Evolutionary conservation across 768 basidiomycete genomes (phyloP).

Genomic region (Coprinopsis cinerea): DNA sequence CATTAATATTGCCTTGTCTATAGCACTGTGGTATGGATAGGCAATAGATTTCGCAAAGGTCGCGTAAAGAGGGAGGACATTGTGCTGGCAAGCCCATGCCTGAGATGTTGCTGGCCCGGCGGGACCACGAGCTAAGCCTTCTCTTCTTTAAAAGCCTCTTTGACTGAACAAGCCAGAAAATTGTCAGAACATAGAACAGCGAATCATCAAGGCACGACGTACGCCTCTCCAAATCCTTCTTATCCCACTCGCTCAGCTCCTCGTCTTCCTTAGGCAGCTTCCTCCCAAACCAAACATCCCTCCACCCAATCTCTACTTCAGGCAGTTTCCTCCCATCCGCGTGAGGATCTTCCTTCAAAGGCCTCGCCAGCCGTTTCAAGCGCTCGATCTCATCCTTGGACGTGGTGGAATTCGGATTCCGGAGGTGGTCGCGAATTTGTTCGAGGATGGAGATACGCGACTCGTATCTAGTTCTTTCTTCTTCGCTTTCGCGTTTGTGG

Average conservation of each 20-base stretch:
- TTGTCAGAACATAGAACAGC: no score
- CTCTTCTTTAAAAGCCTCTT: no score
- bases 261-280: constrained; percentile 16
- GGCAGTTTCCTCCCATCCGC: constrained; percentile 2
- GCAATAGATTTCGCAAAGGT: no score
- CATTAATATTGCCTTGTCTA: no score
- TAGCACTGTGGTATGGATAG: no score
- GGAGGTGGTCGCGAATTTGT: constrained; percentile 48
- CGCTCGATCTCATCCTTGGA: constrained; percentile 44
- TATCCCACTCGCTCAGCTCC: constrained; percentile 12
- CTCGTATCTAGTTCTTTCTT: constrained; percentile 46
- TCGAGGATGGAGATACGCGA: constrained; percentile 62
- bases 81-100: no score
- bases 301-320: constrained; percentile 37
- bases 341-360: not conserved
- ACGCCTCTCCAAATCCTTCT: constrained; percentile 11
- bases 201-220: no score
- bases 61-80: no score
- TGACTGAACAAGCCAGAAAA: no score
- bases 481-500: constrained; percentile 42
- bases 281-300: constrained; percentile 43
- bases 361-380: constrained; percentile 47
- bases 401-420: constrained; percentile 30
- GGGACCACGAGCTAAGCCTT: no score
- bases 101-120: no score